Percentiles rank a stretch among this genome's conserved stretches.
Conservation (phyloP, 768 basidiomycete genomes). For the Leccinum rimulosum region DNA sequence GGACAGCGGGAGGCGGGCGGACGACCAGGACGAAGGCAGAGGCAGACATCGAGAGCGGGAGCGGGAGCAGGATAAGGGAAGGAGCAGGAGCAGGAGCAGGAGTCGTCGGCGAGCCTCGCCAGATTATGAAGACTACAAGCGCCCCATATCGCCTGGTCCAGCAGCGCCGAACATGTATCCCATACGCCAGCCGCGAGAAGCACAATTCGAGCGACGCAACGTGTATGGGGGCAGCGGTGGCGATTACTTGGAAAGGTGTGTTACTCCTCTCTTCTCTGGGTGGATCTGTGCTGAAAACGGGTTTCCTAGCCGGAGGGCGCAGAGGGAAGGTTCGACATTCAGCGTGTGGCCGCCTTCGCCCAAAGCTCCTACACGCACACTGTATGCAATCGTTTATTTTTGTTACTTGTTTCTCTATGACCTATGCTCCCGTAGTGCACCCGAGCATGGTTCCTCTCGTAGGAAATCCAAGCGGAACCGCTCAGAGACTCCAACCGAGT, state of each 20-base stretch:
- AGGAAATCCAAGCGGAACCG: conserved; percentile 61
- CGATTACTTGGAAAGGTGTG: conserved; percentile 72
- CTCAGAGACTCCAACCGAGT: conserved; percentile 43
- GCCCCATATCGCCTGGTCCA: conserved; percentile 40
- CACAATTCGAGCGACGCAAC: conserved; percentile 20
- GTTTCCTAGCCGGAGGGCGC: conserved; percentile 58
- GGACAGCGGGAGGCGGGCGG: conserved; percentile 1
- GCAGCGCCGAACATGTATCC: conserved; percentile 57
- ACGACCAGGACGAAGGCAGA: conserved; percentile 19
- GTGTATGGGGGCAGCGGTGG: conserved; percentile 32
- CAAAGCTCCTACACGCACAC: conserved; percentile 54
- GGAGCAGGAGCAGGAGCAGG: conserved; percentile 11
- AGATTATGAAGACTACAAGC: conserved; percentile 57
- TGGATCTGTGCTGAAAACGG: neutral
- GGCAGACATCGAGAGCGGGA: conserved; percentile 25
- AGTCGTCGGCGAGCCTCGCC: conserved; percentile 49
- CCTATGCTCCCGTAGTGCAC: conserved; percentile 43
- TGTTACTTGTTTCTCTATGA: neutral
- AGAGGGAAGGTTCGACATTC: conserved; percentile 55
- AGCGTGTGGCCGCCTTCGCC: conserved; percentile 86
- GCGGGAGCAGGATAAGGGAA: conserved; percentile 14
- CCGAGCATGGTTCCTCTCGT: conserved; percentile 47
- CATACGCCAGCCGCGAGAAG: conserved; percentile 26
- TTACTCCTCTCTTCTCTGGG: neutral
- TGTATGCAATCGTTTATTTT: conserved; percentile 39